Evolutionary conservation across 345 rosid genomes (phyloP).

Genomic region (Raphanus raphanistrum): DNA sequence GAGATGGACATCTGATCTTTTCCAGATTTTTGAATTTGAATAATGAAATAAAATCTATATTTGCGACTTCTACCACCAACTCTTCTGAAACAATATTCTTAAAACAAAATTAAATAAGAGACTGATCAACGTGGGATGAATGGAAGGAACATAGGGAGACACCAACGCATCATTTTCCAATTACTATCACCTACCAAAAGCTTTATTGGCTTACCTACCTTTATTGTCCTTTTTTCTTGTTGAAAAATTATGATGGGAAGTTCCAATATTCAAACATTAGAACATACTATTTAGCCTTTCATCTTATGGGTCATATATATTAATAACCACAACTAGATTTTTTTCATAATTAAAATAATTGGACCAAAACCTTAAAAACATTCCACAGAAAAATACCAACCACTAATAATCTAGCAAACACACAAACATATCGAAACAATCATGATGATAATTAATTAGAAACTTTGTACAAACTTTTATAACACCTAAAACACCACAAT

Average conservation of each 20-base stretch:
- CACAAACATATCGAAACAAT: not conserved
- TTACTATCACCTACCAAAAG: constrained; percentile 19
- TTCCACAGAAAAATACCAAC: constrained; percentile 20
- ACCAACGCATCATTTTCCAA: constrained; percentile 22
- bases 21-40: not conserved
- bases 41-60: constrained; percentile 12
- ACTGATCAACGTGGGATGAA: constrained; percentile 13
- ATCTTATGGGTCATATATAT: not conserved
- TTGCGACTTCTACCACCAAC: constrained; percentile 19
- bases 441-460: constrained; percentile 8
- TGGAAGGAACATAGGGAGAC: not conserved
- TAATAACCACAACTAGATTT: not conserved
- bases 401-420: constrained; percentile 1
- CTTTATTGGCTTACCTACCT: constrained; percentile 37
- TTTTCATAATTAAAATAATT: not conserved
- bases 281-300: not conserved
- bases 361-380: not conserved
- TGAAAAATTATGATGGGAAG: constrained; percentile 30
- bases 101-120: constrained; percentile 9
- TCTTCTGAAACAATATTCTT: not conserved
- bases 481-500: not conserved
- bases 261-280: not conserved
- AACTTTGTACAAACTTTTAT: constrained; percentile 27
- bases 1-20: not conserved
- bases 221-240: constrained; percentile 26